Evolutionary conservation across 495 filamentous ascomycete species (phyloP), one percentile per base, ranked within the genome.

Genomic region (Talaromyces thailandensis): DNA sequence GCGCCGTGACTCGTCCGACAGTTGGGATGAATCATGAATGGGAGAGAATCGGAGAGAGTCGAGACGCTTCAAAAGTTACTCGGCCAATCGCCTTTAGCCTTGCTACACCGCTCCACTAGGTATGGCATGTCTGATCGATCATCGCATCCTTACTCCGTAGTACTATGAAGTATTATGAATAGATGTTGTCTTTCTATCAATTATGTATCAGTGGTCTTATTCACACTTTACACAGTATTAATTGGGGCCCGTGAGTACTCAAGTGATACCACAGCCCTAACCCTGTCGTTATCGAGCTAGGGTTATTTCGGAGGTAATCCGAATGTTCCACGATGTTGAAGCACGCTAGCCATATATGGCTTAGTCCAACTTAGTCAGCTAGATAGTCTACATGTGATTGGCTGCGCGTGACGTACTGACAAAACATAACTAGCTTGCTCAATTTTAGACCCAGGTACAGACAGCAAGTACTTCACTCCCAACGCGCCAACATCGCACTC

Each of bases 401-500:
- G 35, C 11, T 9, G 35, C 35, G 16, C 35, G 16, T 40, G 12
- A 40, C 35, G 35, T 40, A 40, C 35, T 40, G 35, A 5, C 14
- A 3, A 40, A 40, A 40, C 3, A 40, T 37, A 37, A 12, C 9
- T n/a, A n/a, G n/a, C n/a, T n/a, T 37, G 32, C 12, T 40, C 12
- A 35, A 35, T 35, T 11, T 35, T 35, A 11, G 9, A 12, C 8
- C n/a, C n/a, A n/a, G n/a, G 4, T 35, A 31, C 6, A 8, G 12
- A 35, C 31, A 5, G 8, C 50, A 11, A n/a, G n/a, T 2, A 28
- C 26, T 6, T 55, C 51, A 16, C 43, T 23, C 43, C 3, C 6
- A 48, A 59, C 57, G 23, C 57, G 43, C 26, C 58, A 60, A 51
- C 35, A 18, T 28, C 43, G 58, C 35, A 48, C 60, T 43, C 61